Evolutionary conservation across 495 filamentous ascomycete genomes (phyloP).

Genomic region (Lasiosphaeris hirsuta): DNA sequence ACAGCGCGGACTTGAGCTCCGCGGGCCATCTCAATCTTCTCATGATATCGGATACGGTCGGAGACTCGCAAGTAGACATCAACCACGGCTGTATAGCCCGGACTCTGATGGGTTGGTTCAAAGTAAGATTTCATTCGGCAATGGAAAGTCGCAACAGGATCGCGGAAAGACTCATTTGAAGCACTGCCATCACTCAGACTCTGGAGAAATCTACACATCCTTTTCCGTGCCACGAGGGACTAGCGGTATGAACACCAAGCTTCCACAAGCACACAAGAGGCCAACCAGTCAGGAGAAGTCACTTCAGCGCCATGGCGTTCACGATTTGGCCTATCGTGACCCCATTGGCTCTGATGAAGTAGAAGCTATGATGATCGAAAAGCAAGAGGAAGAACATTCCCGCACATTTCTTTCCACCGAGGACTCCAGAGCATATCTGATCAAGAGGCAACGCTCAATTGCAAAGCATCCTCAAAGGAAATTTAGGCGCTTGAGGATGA

Average conservation of each 20-base stretch:
- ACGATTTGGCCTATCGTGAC: too few species aligned
- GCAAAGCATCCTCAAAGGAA: slow-evolving; percentile 25
- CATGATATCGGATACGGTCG: not conserved
- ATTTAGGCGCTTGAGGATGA: slow-evolving; percentile 38
- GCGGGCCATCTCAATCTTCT: not conserved
- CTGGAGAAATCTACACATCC: too few species aligned
- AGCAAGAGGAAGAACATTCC: not conserved
- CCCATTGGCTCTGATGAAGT: not conserved
- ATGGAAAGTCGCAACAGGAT: not conserved
- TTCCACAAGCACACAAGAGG: too few species aligned
- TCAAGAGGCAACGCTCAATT: slow-evolving; percentile 38
- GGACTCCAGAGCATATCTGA: slow-evolving; percentile 41
- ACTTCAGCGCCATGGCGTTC: too few species aligned
- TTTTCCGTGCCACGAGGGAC: too few species aligned
- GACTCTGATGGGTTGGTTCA: not conserved
- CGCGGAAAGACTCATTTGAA: not conserved
- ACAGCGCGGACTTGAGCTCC: not conserved
- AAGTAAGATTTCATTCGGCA: not conserved
- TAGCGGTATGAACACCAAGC: too few species aligned
- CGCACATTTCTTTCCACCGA: slow-evolving; percentile 21
- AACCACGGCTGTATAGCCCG: too few species aligned
- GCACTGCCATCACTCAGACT: too few species aligned
- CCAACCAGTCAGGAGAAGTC: too few species aligned
- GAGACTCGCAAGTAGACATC: too few species aligned
- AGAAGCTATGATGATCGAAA: not conserved